These are phyloP conservation scores for Termitomyces sp. DNA, from an alignment of 768 basidiomycete species.

Conservation along the genomic window DNA sequence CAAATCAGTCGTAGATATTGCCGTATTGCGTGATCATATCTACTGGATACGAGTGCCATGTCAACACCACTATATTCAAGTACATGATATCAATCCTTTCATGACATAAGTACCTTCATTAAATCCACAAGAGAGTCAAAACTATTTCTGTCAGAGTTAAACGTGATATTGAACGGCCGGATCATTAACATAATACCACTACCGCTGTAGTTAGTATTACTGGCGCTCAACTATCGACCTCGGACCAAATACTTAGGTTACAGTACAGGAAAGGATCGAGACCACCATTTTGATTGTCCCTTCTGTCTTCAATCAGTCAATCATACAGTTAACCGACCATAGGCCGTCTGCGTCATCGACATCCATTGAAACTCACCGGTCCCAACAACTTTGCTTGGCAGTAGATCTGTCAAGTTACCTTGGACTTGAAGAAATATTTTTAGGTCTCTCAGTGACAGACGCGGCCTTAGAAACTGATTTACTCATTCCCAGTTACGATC, in stretches of 20 bases:
- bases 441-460: not conserved
- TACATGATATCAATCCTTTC: not conserved
- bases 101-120: constrained; percentile 21
- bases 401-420: constrained; percentile 21
- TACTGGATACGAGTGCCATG: constrained; percentile 12
- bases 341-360: constrained; percentile 23
- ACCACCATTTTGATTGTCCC: constrained; percentile 16
- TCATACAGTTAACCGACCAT: constrained; percentile 8
- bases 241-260: constrained; percentile 16
- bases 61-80: not conserved
- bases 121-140: constrained; percentile 18
- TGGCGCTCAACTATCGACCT: constrained; percentile 22
- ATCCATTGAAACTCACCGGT: no score
- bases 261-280: constrained; percentile 23
- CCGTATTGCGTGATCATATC: constrained; percentile 23
- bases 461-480: not conserved
- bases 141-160: constrained; percentile 15
- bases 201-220: constrained; percentile 16
- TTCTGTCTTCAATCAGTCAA: constrained; percentile 13
- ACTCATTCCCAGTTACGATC: no score
- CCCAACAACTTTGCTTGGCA: constrained; percentile 23
- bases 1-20: constrained; percentile 18
- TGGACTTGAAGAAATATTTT: constrained; percentile 4
- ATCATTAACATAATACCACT: constrained; percentile 23
- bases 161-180: constrained; percentile 25